Evolutionary conservation across 257 asterid genomes (phyloP), one percentile per base, ranked within the genome.

Genomic region (Nicotiana tabacum): DNA sequence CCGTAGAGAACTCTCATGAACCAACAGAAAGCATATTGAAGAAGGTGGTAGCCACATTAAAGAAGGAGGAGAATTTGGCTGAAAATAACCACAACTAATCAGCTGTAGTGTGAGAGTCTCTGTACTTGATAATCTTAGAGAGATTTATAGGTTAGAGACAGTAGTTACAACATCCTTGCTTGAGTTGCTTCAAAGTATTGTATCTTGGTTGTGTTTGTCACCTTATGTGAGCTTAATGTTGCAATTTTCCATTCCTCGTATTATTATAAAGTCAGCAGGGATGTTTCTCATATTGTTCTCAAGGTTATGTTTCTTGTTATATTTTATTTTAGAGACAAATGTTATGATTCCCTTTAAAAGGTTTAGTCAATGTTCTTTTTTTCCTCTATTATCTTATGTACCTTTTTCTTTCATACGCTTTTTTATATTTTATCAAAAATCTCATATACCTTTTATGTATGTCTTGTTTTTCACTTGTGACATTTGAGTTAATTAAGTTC

Each of bases 1-100:
- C 97, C 29, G 97, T 95, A 85, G 99, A 95, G 88, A 94, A 95
- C 84, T 92, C 98, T 43, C 99, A 95, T 85, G 95, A 89, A 90
- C 90, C 97, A 24, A 88, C 96, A 0, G 99, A 95, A 58, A 84
- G 90, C 68, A 89, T 95, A 62, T 60, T 95, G 91, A 94, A 90
- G 90, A 93, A 92, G 89, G 98, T 95, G 84, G 97, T 94, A 11
- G 94, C 90, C 83, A 91, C 94, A 5, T 67, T 95, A 21, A 98
- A 94, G 70, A 91, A 88, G 87, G 98, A 94, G 77, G 97, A 95
- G 81, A 88, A 67, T 81, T 82, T 90, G 43, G 90, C 95, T 84
- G 97, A 91, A 80, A 90, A 84, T 82, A 85, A 83, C 81, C 86
- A 86, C 60, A 84, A 82, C 80, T 90, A 91, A 82, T 76, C 46